Evolutionary conservation across 1,284 basidiomycete genomes (phyloP), one percentile per base, ranked within the genome.

Genomic region (Schizophyllum commune): DNA sequence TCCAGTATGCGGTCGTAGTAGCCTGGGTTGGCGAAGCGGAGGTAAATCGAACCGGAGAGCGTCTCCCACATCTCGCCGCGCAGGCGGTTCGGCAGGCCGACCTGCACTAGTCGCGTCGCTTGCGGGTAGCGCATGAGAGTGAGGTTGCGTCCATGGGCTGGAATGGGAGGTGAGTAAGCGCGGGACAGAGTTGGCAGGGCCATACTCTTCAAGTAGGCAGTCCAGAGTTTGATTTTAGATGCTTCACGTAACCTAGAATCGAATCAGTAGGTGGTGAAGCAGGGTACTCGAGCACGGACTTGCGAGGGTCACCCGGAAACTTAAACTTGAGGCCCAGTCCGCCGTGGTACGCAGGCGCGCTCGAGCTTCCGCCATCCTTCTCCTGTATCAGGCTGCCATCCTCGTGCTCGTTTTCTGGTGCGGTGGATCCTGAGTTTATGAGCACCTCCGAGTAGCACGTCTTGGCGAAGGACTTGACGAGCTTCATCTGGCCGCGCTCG

Each of bases 11-110:
- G 79, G n/a, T 86, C 80, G 72, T 98, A 99, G 65, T 86, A 82
- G 19, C 95, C 92, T 1, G 92, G 93, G 66, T 97, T 89, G 55
- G 86, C 81, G 68, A 93, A 95, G 9, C 97, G 93, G 27, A 97
- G 85, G 72, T 88, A 96, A 62, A 98, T 81, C 1, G 96, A 97
- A 1, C 97, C 97, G 6, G 94, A 96, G 32, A 98, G 84, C 1
- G 95, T 91, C 75, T 99, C 97, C 97, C 97, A 99, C 75, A 99
- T 90, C 74, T 99, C 97, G 15, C 97, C 97, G 51, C 97, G 87
- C 9, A 99, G 82, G 21, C 94, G 83, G 69, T 97, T 98, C 0
- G 97, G 97, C 7, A 99, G 80, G 60, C 97, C 97, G 60, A 99
- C 97, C 77, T 98, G 97, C 1, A 99, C 89, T 17, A 99, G 84